These are phyloP conservation scores for Ceratocystis harringtonii DNA, from an alignment of 2,329 filamentous ascomycete species.

Conservation along the genomic window DNA sequence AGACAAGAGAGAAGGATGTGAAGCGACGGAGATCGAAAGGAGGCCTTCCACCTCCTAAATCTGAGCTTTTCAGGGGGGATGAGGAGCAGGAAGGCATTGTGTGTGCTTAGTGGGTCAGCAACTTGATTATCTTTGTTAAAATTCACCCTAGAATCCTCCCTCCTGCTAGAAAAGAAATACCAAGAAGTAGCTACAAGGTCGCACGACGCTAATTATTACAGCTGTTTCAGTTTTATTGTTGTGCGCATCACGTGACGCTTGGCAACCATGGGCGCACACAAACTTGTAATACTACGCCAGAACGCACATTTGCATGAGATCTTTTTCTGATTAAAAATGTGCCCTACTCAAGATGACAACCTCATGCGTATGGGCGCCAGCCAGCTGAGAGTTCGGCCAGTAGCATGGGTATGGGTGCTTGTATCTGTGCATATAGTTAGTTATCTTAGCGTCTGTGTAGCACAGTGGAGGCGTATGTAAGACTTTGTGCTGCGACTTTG, in stretches of 20 bases:
- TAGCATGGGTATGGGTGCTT: not conserved
- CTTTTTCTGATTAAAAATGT: not conserved
- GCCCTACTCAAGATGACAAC: not conserved
- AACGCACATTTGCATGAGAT: not conserved
- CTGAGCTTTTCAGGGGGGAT: not conserved
- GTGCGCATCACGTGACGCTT: not conserved
- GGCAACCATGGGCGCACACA: not conserved
- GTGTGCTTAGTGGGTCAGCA: not conserved
- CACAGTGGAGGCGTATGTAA: not conserved
- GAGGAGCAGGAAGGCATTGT: not conserved
- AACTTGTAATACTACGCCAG: not conserved
- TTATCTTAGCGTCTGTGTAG: not conserved
- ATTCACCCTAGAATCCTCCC: not conserved
- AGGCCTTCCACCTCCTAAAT: conserved; percentile 1
- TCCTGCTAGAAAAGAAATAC: not conserved
- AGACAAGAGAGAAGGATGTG: not conserved
- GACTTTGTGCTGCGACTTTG: not conserved
- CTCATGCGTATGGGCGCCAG: not conserved
- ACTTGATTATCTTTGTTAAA: not conserved
- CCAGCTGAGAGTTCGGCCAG: not conserved
- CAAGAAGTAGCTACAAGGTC: not conserved
- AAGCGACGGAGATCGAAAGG: not conserved
- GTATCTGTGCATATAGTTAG: not conserved
- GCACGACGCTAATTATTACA: not conserved
- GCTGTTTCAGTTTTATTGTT: not conserved